Evolutionary conservation across 1,284 basidiomycete species (phyloP), one percentile per base, ranked within the genome.

Genomic region (Caloboletus inedulis): DNA sequence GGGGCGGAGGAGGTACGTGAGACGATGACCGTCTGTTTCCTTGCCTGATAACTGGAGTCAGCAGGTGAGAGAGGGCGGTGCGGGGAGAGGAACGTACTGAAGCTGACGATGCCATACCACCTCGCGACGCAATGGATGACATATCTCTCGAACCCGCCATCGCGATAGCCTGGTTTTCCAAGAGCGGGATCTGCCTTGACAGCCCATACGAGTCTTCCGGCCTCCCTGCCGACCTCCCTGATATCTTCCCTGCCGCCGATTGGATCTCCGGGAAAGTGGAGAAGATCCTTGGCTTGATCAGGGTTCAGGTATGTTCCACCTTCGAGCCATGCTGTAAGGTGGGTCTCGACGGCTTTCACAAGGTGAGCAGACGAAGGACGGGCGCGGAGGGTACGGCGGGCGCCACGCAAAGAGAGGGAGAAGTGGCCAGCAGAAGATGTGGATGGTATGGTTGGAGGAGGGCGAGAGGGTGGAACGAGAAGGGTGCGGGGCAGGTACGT

Each of bases 81-180:
- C 7, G n/a, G 18, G n/a, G n/a, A 58, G 36, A 58, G 34, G 19
- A n/a, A 77, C 87, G 62, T 66, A 89, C 89, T 91, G 74, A 84
- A 91, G 69, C 85, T 87, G 58, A 91, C 83, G 49, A 91, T 69
- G 52, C 82, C 82, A 64, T 91, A 81, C 68, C 86, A 91, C 35
- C 89, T 75, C 42, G 88, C 87, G 55, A 86, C 85, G 59, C 88
- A 91, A 59, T 91, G 89, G 7, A 91, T 81, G 43, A 91, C 78
- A 62, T 89, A 91, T 34, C 89, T 75, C 30, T 84, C 81, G 72
- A 89, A 90, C 0, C 80, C 73, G 62, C 89, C 85, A 50, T 85
- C 78, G 42, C 47, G 35, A 25, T 50, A 21, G n/a, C 16, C 34
- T 3, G 75, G 10, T 8, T 12, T 34, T 19, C 9, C 43, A 25